Base-by-base conservation (phyloP, 805 yeast species). In the Zygosaccharomyces rouxii region DNA sequence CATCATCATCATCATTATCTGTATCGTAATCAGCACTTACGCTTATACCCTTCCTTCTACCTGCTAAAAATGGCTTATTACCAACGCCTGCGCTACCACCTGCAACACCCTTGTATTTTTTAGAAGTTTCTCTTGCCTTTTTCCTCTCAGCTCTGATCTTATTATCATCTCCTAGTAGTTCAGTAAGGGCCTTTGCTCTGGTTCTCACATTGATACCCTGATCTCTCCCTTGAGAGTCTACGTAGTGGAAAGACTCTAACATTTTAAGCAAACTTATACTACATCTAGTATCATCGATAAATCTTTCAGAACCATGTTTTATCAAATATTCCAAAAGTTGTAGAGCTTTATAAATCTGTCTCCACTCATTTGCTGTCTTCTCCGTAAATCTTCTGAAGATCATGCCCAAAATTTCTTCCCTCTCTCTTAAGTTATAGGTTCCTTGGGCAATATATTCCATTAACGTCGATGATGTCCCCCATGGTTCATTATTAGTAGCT, bases 401-500 rank as follows among this genome's bases (percentile, higher is more conserved):
- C 80, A 86, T 83, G 3, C 86, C 81, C 47, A 84, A 72, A 49
- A 86, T 79, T 64, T 86, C 95, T 60, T 84, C 90, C 49, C 95
- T 70, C 59, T 86, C 94, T 54, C 88, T 72, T 61, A 81, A 81
- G 71, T 87, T 89, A 71, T 87, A 88, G 3, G 99, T 94, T 2
- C 96, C 97, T 31, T 89, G 86, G 3, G 98, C 94, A 57, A 94
- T 94, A 64, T 90, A 94, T 53, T 88, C 87, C 99, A 94, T 94
- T 63, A 87, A 72, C 2, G 96, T 79, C 1, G 92, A 78, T 3
- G 95, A 81, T 2, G 97, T 92, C 7, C 99, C 99, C 99, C 99
- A 94, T 1, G 99, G 99, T 69, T 94, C 99, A 66, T 94, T 94
- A 68, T 94, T 94, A 44, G 99, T 94, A 42, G 98, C 98, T 70